phyloP scores from a whole-genome alignment of 148 eudicot genomes.

The Rhododendron henanense region DNA sequence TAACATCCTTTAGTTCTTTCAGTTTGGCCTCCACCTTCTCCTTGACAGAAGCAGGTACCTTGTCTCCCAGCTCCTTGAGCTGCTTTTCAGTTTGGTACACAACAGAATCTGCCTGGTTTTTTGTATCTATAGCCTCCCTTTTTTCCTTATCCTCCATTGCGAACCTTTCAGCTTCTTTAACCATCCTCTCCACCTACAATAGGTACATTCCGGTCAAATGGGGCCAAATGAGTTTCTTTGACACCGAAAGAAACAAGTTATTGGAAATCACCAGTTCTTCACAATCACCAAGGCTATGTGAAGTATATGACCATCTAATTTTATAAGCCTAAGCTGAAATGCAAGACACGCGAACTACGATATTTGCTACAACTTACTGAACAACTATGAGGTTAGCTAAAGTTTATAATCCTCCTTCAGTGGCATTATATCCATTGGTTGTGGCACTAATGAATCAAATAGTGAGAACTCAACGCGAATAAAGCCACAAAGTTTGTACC shows the following conservation, averaged over 20 bases:
- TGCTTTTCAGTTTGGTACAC: slow-evolving; percentile 76
- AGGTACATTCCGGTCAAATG: not conserved
- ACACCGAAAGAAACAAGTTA: not conserved
- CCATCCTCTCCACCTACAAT: slow-evolving; percentile 69
- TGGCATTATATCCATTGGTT: not conserved
- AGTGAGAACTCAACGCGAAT: not conserved
- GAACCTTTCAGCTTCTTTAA: slow-evolving; percentile 61
- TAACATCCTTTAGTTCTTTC: slow-evolving; percentile 52
- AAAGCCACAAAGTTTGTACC: not conserved
- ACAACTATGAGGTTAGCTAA: not conserved
- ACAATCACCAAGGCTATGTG: not conserved
- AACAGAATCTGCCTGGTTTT: slow-evolving; percentile 65
- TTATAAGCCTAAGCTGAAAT: not conserved
- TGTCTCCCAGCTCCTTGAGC: slow-evolving; percentile 69
- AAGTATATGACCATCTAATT: not conserved
- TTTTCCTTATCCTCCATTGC: slow-evolving; percentile 73
- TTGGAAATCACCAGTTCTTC: not conserved
- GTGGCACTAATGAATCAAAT: not conserved
- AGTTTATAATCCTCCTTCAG: not conserved
- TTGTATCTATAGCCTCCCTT: slow-evolving; percentile 73
- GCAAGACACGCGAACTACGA: too few relatives aligned
- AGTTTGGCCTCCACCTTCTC: slow-evolving; percentile 58
- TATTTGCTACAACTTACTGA: not conserved
- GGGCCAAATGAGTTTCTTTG: not conserved
- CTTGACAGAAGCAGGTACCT: slow-evolving; percentile 51